Evolutionary conservation across 1,139 yeast species (phyloP).

Genomic region (Casaregolazyma lundiana): DNA sequence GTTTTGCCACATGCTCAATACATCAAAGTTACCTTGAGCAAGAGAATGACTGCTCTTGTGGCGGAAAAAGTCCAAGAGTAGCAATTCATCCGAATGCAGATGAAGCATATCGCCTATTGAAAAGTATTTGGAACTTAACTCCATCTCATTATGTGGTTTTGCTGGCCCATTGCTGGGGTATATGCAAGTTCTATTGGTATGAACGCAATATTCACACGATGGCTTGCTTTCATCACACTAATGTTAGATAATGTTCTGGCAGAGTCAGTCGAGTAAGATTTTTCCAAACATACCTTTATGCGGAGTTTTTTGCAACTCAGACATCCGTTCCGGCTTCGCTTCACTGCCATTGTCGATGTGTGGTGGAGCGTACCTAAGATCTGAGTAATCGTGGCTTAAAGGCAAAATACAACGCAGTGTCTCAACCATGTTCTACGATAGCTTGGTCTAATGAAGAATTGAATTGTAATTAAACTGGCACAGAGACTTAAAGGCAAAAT

Average conservation of each 20-base stretch:
- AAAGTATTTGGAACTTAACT: conserved; percentile 2
- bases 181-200: conserved; percentile 4
- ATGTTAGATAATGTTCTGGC: background rate
- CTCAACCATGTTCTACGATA: no score
- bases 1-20: conserved; percentile 7
- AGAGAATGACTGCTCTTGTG: background rate
- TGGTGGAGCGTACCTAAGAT: no score
- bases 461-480: no score
- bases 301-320: conserved; percentile 5
- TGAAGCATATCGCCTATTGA: conserved; percentile 4
- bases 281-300: conserved; percentile 1
- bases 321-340: conserved; percentile 7
- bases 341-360: conserved; percentile 7
- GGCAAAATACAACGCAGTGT: no score
- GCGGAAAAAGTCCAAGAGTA: conserved; percentile 7
- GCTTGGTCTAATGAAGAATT: no score
- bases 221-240: conserved; percentile 7
- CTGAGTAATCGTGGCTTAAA: no score
- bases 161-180: conserved; percentile 5
- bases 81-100: background rate
- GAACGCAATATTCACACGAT: conserved; percentile 6
- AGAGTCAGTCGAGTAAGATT: background rate
- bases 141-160: background rate
- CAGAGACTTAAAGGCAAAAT: no score
- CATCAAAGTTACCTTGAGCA: background rate